phyloP scores from a whole-genome alignment of 2,329 filamentous ascomycete genomes.

The Microdochium paspali region DNA sequence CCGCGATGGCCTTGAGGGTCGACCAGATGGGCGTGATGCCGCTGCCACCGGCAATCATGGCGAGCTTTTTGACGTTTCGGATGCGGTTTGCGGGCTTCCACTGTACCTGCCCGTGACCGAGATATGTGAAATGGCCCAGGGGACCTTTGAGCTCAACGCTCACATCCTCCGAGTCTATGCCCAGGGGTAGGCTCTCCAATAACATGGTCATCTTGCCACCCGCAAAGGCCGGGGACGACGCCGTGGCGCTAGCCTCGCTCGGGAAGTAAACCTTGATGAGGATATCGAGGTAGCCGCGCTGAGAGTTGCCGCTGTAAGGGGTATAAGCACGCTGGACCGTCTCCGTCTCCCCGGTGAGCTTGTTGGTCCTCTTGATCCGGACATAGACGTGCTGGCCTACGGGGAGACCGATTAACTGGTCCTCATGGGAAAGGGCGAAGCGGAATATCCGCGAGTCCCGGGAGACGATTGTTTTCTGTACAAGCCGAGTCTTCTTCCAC shows the following conservation, averaged over 20 bases:
- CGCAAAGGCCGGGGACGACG: not conserved
- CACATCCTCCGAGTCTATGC: conserved; percentile 30
- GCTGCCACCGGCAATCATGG: conserved; percentile 84
- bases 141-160: conserved; percentile 81
- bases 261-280: conserved; percentile 77
- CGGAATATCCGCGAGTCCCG: conserved; percentile 74
- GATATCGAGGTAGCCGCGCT: conserved; percentile 59
- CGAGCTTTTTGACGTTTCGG: conserved; percentile 54
- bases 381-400: conserved; percentile 84
- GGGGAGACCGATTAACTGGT: conserved; percentile 66
- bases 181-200: conserved; percentile 62
- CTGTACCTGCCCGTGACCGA: conserved; percentile 45
- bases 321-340: conserved; percentile 81
- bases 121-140: conserved; percentile 76
- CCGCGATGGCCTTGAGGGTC: conserved; percentile 65
- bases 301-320: conserved; percentile 57
- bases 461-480: conserved; percentile 60
- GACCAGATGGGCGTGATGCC: conserved; percentile 90
- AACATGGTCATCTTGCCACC: conserved; percentile 79
- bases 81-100: conserved; percentile 50
- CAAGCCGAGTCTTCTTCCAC: conserved; percentile 67
- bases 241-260: conserved; percentile 30
- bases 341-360: conserved; percentile 49
- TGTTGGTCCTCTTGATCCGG: conserved; percentile 52
- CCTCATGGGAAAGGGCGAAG: conserved; percentile 64